Base-by-base conservation (phyloP, 441 rosid species). In the Aquilaria agallochum region DNA sequence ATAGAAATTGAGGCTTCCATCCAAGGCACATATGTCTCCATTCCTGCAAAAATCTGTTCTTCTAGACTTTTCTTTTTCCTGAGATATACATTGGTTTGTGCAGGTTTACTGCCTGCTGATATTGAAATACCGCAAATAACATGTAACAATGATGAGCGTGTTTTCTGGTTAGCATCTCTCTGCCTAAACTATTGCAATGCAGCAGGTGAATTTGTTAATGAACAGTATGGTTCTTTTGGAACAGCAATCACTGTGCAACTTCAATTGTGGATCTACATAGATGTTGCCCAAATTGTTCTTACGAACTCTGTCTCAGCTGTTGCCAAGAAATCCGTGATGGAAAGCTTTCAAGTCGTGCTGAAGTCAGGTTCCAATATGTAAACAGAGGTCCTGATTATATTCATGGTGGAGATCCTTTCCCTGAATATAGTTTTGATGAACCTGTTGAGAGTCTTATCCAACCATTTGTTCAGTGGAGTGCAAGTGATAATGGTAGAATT, bases 211-310 rank as follows among this genome's bases (percentile, higher is more conserved):
- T 62, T 36, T 36, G 42, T 5, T 8, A 36, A 36, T 36, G 5
- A 8, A 36, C 5, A 36, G 42, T 36, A 8, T 36, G 2, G 12
- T 8, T 57, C 32, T 27, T 20, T 11, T 64, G 64, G 76, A 56
- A 68, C 84, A 95, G 99, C 77, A 80, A 95, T 71, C 80, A 95
- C 46, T 95, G 99, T 73, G 96, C 93, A 34, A 92, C 98, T 63
- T 92, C 99, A 9, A 95, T 92, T 52, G 72, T 79, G 12, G 97
- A 95, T 81, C 79, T 88, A 50, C 96, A 95, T 66, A 80, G 97
- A 30, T 76, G 97, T 72, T 95, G 98, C 64, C 78, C 81, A 31
- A 83, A 79, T 2, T 92, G 99, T 64, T 71, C 80, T 33, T 88
- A 77, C 59, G 99, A 95, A 72, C 81, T 92, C 27, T 95, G 97